These are phyloP conservation scores for Zygosaccharomyces siamensis DNA, from an alignment of 805 yeast species.

Conservation along the genomic window DNA sequence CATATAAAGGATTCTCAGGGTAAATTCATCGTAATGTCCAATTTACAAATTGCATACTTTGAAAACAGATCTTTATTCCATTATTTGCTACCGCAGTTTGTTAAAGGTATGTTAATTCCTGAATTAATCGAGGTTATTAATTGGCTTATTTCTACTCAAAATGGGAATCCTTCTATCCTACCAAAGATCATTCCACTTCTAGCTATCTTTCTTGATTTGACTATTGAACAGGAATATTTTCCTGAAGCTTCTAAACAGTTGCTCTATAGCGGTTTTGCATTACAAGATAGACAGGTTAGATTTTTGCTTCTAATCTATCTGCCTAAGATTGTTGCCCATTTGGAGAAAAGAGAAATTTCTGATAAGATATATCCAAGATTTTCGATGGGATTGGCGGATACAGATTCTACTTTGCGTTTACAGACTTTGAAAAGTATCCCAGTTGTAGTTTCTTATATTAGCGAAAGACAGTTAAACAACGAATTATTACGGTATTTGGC, in stretches of 20 bases:
- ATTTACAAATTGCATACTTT: conserved; percentile 32
- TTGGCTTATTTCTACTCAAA: conserved; percentile 22
- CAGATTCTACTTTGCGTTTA: conserved; percentile 74
- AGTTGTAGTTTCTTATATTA: conserved; percentile 54
- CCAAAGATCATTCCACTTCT: conserved; percentile 32
- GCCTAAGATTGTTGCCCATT: conserved; percentile 46
- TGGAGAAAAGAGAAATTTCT: conserved; percentile 60
- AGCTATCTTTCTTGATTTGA: conserved; percentile 30
- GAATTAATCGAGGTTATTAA: conserved; percentile 41
- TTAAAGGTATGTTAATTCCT: conserved; percentile 65
- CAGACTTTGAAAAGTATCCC: conserved; percentile 62
- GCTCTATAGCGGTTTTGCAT: conserved; percentile 55
- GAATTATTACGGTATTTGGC: conserved; percentile 79
- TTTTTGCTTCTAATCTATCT: conserved; percentile 62
- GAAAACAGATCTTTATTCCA: conserved; percentile 37
- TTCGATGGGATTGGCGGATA: conserved; percentile 80
- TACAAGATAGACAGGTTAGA: conserved; percentile 74
- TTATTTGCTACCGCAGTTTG: conserved; percentile 44
- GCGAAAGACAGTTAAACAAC: conserved; percentile 78
- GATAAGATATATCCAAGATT: conserved; percentile 62
- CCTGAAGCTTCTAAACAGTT: conserved; percentile 44
- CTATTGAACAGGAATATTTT: conserved; percentile 39
- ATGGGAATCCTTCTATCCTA: conserved; percentile 28
- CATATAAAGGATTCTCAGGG: conserved; percentile 50
- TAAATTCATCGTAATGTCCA: conserved; percentile 39